Evolutionary conservation across 1,139 yeast genomes (phyloP).

Genomic region (Ogataea hybrid): DNA sequence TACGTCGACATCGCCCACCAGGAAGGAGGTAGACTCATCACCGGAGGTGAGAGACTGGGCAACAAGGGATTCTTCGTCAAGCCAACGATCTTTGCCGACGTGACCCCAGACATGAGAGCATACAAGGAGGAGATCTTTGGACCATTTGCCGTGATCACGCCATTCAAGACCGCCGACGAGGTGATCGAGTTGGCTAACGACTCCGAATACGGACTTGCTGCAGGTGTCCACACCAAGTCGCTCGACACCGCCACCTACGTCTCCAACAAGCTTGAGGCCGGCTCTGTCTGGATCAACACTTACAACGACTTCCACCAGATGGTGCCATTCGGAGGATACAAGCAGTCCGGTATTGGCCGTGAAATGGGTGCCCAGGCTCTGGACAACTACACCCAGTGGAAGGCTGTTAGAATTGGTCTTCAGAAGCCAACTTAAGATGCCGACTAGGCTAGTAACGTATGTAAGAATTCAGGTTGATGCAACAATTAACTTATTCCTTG

Average conservation of each 20-base stretch:
- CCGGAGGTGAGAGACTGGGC: slow-evolving; percentile 75
- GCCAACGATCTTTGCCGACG: slow-evolving; percentile 80
- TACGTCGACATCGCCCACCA: slow-evolving; percentile 71
- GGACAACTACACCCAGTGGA: slow-evolving; percentile 77
- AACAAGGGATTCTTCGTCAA: slow-evolving; percentile 72
- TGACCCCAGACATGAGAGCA: slow-evolving; percentile 61
- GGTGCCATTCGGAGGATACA: slow-evolving; percentile 83
- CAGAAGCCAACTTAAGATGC: slow-evolving; percentile 17
- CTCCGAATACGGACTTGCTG: slow-evolving; percentile 79
- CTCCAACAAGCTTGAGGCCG: slow-evolving; percentile 68
- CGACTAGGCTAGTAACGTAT: neutral
- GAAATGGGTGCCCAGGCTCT: slow-evolving; percentile 87
- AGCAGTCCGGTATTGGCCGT: slow-evolving; percentile 87
- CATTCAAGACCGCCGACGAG: slow-evolving; percentile 71
- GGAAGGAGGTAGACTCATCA: slow-evolving; percentile 71
- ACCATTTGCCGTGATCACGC: slow-evolving; percentile 74
- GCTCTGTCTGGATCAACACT: slow-evolving; percentile 81
- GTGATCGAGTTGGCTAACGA: slow-evolving; percentile 69
- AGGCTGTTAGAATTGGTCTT: slow-evolving; percentile 63
- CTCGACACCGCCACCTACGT: slow-evolving; percentile 60
- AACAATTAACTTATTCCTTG: too few relatives aligned
- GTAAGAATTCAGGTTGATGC: neutral
- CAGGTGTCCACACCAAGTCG: slow-evolving; percentile 75
- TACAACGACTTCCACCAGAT: slow-evolving; percentile 80
- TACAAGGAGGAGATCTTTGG: slow-evolving; percentile 86